Evolutionary conservation across 169 alveolate genomes (phyloP), one percentile per base, ranked within the genome.

Genomic region (Theileria parva): DNA sequence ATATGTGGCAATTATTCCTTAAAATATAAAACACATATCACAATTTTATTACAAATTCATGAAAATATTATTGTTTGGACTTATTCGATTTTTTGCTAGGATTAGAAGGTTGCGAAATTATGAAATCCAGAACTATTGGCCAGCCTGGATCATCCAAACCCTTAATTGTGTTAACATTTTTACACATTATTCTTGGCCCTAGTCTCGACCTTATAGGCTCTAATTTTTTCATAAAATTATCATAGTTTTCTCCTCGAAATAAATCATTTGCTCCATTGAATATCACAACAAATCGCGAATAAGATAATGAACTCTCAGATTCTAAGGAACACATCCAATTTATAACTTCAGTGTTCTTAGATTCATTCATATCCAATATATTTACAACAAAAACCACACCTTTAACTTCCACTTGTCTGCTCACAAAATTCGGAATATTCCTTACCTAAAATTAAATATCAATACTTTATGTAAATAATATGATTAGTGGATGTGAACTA

Each of bases 361-460:
- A 21, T 13, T 67, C 81, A 21, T 79, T 50, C 37, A 73, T 74
- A n/a, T 83, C 89, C 51, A 77, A 19, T 17, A 74, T 60, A 48
- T 39, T 83, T 6, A 83, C 79, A 5, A 83, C 78, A 21, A 76
- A 83, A 25, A 83, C 80, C 12, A 83, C 81, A 1, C 85, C 89
- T 11, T 66, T 53, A 30, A 71, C 86, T 21, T 83, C 74, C 19
- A 83, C 73, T 57, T 68, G 86, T 8, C 80, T 19, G 13, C 85
- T 68, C 8, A 83, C 77, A 48, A 60, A 83, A 32, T 64, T 60
- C 12, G 89, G 86, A 17, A 83, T 50, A 48, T 67, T 50, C 73
- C 68, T 64, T n/a, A 80, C 73, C 88, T 80, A 39, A 6, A 27
- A 9, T 37, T 19, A 11, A 9, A 7, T 23, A n/a, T 63, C 8